Base-by-base conservation (phyloP, 2,329 filamentous ascomycete genomes). In the Stemphylium lycopersici region DNA sequence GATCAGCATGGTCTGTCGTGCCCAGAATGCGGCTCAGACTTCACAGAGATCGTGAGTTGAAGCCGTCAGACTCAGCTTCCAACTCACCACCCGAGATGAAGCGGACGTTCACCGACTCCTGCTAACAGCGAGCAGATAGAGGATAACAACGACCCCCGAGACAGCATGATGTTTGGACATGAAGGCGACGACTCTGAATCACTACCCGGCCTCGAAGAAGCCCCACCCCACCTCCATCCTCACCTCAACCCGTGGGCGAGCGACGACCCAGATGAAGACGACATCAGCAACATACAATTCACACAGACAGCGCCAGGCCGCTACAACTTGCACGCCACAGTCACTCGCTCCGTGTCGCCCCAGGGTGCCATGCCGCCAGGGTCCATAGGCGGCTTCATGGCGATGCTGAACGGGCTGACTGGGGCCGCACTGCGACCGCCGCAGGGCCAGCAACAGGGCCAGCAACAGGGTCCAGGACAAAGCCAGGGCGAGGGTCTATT, bases 21-120 rank as follows among this genome's bases (percentile, higher is more conserved):
- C 71, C 91, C 92, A 13, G 75, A 79, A n/a, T 99, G 95, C 72
- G 72, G 82, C 3, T 86, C 87, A 33, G 91, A 96, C 16, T 87
- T 91, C 62, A 91, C 87, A 13, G 93, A 99, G 78, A 91, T 98
- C 66, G 93, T 96, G 80, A 70, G 88, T 81, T 51, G 42, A 54
- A 33, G 43, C 50, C 34, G 53, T 57, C 42, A 29, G 12, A 53
- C 44, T 42, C 49, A 48, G 40, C 55, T 46, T 50, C 41, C 51
- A 53, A 50, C 55, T 52, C 41, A 32, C 26, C 29, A 36, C 22
- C 41, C 31, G 47, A 46, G 41, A 36, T 10, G 54, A 53, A 41
- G 50, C 44, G 44, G 29, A 37, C 18, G 20, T 44, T 16, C n/a
- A 22, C 29, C 43, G 29, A 34, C 20, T 26, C 12, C 37, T 43